A percentile compares a stretch with the other conserved stretches of the same genome.
Evolutionary conservation across 2,329 filamentous ascomycete genomes (phyloP).

Genomic region (Alternaria gaisen): DNA sequence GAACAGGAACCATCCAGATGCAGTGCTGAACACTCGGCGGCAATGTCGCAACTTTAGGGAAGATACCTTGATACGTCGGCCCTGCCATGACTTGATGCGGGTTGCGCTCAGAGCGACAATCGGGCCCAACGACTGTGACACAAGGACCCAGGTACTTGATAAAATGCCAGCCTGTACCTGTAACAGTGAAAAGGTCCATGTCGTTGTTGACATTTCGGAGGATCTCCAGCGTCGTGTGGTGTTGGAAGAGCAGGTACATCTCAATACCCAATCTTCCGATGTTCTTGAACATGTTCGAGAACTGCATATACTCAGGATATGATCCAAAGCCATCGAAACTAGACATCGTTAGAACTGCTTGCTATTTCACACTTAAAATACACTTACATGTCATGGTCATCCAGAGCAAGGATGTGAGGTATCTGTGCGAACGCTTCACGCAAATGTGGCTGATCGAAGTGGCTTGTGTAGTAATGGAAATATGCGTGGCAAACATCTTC

Average conservation of each 20-base stretch:
- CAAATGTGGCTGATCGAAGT: constrained; percentile 95
- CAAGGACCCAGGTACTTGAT: constrained; percentile 94
- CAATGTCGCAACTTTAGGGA: constrained; percentile 91
- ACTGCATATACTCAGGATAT: constrained; percentile 98
- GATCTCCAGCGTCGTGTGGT: constrained; percentile 94
- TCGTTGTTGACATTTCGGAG: constrained; percentile 89
- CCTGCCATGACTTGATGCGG: constrained; percentile 93
- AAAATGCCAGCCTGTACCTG: constrained; percentile 98
- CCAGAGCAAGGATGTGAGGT: constrained; percentile 88
- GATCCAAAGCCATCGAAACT: constrained; percentile 98
- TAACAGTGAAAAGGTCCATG: constrained; percentile 92
- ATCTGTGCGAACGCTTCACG: constrained; percentile 97
- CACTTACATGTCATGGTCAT: constrained; percentile 97
- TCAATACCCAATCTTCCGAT: constrained; percentile 94
- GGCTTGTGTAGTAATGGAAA: constrained; percentile 98
- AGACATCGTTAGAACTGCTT: constrained; percentile 15
- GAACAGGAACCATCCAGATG: constrained; percentile 93
- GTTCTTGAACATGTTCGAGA: constrained; percentile 97
- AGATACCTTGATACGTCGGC: constrained; percentile 95
- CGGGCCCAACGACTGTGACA: constrained; percentile 86
- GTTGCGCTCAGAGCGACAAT: constrained; percentile 90
- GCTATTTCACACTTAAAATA: background rate
- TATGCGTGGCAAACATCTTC: constrained; percentile 96
- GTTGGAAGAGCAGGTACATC: constrained; percentile 98
- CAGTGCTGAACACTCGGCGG: constrained; percentile 96